These are phyloP conservation scores for Kwoniella sp. DNA, from an alignment of 768 basidiomycete genomes.

Conservation along the genomic window DNA sequence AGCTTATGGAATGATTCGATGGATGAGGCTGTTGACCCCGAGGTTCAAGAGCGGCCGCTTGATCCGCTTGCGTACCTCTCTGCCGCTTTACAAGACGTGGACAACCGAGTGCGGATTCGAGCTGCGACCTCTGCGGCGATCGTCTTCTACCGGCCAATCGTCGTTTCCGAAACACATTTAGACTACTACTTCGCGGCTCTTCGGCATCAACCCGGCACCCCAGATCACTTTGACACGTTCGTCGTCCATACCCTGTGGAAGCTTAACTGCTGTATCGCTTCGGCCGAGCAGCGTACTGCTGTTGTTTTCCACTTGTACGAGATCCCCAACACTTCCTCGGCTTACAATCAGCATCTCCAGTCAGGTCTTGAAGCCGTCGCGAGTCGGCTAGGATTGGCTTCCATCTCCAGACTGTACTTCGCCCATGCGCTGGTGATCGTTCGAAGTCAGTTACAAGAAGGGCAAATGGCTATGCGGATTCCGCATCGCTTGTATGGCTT, in stretches of 20 bases:
- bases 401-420: conserved; percentile 64
- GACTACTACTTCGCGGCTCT: conserved; percentile 40
- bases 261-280: conserved; percentile 78
- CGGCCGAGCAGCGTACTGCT: conserved; percentile 69
- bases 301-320: conserved; percentile 87
- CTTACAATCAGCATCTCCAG: conserved; percentile 49
- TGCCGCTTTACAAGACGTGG: conserved; percentile 59
- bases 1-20: conserved; percentile 53
- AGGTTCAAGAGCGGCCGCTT: neutral
- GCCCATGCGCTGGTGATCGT: conserved; percentile 72
- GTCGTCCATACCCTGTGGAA: conserved; percentile 72
- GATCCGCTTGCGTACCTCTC: conserved; percentile 55
- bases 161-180: conserved; percentile 71
- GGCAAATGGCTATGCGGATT: conserved; percentile 55
- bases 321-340: conserved; percentile 53
- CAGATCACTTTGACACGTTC: conserved; percentile 63
- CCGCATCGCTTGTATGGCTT: conserved; percentile 75
- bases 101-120: conserved; percentile 80
- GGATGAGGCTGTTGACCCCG: conserved; percentile 38
- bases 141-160: conserved; percentile 62
- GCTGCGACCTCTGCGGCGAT: conserved; percentile 59
- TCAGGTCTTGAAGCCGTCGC: conserved; percentile 59
- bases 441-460: conserved; percentile 53
- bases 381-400: conserved; percentile 62
- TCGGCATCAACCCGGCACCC: conserved; percentile 18